Evolutionary conservation across 2,329 filamentous ascomycete genomes (phyloP), one percentile per base, ranked within the genome.

Genomic region (Fusarium torulosum): DNA sequence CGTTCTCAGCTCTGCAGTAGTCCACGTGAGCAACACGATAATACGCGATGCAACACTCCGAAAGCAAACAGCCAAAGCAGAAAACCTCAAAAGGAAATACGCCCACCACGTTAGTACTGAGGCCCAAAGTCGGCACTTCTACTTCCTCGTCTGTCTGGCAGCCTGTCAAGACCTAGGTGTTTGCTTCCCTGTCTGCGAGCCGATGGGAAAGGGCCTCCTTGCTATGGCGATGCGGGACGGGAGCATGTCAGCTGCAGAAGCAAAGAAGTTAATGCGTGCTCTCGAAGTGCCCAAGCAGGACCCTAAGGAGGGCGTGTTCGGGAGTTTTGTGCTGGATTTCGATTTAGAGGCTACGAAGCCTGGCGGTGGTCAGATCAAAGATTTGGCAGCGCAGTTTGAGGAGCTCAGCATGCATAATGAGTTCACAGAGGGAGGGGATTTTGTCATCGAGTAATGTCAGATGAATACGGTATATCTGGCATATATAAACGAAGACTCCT

Each of bases 11-110:
- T 63, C 60, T 1, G 60, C 60, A 8, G 60, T 58, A 8, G 60
- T 63, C 0, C 60, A 63, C 7, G 60, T 63, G 20, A 63, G 60
- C 52, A 63, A 63, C 31, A 63, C 60, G 0, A 63, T 63, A 25
- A 63, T 63, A 4, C 60, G 60, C 4, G 59, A 63, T 4, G 37
- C 52, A 3, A 59, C 52, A 2, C n/a, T 53, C 1, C 59, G 54
- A 37, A 63, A 64, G 13, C 35, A 38, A 17, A 38, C 23, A 0
- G 25, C 43, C 6, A 40, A 51, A 15, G 35, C 60, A 1, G 13
- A n/a, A 7, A 38, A 9, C 2, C 31, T 23, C 1, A 23, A 6
- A 4, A 47, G 25, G 14, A n/a, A 21, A 8, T 35, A 60, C 6
- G 20, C 17, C 3, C 20, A 17, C 0, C 35, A 25, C 0, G 29